phyloP scores from a whole-genome alignment of 805 yeast genomes.

The Kuraishia molischiana region DNA sequence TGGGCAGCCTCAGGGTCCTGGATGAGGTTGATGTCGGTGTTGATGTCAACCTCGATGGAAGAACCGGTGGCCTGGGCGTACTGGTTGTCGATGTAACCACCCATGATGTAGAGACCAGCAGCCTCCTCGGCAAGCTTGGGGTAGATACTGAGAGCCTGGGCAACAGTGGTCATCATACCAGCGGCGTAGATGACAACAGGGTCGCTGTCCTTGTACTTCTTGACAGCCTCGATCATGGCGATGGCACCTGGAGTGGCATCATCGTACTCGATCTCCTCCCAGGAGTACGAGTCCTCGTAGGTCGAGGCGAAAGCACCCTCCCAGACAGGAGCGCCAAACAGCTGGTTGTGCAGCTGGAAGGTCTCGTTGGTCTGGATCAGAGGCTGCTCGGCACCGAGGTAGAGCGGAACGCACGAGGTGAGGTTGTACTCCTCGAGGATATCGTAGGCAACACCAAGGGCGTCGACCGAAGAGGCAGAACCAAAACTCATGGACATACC shows the following conservation, averaged over 20 bases:
- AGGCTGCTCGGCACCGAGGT: slow-evolving; percentile 27
- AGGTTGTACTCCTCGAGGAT: slow-evolving; percentile 23
- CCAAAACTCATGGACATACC: slow-evolving; percentile 31
- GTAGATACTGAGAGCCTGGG: slow-evolving; percentile 30
- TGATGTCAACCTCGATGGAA: slow-evolving; percentile 24
- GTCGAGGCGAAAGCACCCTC: slow-evolving; percentile 26
- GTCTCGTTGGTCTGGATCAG: slow-evolving; percentile 27
- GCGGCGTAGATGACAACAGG: slow-evolving; percentile 28
- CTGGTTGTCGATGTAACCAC: slow-evolving; percentile 32
- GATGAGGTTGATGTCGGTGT: slow-evolving; percentile 32
- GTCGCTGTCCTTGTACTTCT: slow-evolving; percentile 22
- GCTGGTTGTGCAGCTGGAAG: slow-evolving; percentile 26
- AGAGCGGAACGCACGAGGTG: slow-evolving; percentile 18
- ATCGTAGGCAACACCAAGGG: slow-evolving; percentile 23
- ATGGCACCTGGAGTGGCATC: slow-evolving; percentile 24
- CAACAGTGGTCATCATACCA: slow-evolving; percentile 33
- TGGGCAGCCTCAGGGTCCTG: slow-evolving; percentile 38
- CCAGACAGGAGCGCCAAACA: slow-evolving; percentile 30
- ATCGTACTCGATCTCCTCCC: slow-evolving; percentile 21
- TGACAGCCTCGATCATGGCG: slow-evolving; percentile 30
- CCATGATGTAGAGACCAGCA: slow-evolving; percentile 30
- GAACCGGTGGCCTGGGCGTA: slow-evolving; percentile 23
- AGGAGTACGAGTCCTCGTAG: slow-evolving; percentile 22
- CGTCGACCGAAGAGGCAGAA: slow-evolving; percentile 26
- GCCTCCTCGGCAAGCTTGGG: slow-evolving; percentile 28